These are phyloP conservation scores for Trichoderma gracile DNA, from an alignment of 2,329 filamentous ascomycete species.

Conservation along the genomic window DNA sequence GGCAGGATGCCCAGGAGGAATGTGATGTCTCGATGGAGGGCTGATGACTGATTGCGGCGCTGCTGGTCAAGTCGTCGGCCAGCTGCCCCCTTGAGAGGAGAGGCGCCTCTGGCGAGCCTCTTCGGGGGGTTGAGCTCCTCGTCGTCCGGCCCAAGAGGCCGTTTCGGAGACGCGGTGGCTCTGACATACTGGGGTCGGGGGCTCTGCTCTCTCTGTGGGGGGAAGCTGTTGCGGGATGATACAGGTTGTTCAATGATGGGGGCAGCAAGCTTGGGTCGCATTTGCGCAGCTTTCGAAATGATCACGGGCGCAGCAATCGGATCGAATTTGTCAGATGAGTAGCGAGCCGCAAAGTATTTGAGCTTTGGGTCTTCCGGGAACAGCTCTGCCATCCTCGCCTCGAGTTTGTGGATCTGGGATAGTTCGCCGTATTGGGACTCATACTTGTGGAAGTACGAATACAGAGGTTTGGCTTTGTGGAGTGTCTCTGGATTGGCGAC, in stretches of 20 bases:
- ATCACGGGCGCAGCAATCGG: constrained; percentile 79
- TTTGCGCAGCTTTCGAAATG: constrained; percentile 77
- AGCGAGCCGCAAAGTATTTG: constrained; percentile 73
- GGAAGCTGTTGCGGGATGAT: constrained; percentile 48
- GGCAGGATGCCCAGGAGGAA: constrained; percentile 74
- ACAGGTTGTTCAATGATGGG: constrained; percentile 55
- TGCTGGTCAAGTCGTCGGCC: constrained; percentile 82
- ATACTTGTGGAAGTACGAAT: constrained; percentile 90
- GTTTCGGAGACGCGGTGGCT: constrained; percentile 58
- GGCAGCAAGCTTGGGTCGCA: constrained; percentile 62
- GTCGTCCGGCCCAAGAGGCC: constrained; percentile 67
- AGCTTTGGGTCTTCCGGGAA: constrained; percentile 85
- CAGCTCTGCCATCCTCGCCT: constrained; percentile 89
- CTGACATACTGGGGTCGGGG: constrained; percentile 52
- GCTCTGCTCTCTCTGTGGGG: constrained; percentile 45
- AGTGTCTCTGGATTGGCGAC: constrained; percentile 73
- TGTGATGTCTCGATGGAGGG: constrained; percentile 70
- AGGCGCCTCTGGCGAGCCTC: constrained; percentile 86
- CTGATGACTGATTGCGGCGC: constrained; percentile 62
- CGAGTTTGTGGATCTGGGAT: constrained; percentile 84
- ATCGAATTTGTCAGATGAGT: constrained; percentile 71
- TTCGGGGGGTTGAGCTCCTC: constrained; percentile 74
- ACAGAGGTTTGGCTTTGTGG: constrained; percentile 78
- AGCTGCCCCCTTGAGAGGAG: constrained; percentile 87
- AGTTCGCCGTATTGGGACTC: constrained; percentile 94